Evolutionary conservation across 768 basidiomycete species (phyloP).

Genomic region (Hemileccinum rubropunctum): DNA sequence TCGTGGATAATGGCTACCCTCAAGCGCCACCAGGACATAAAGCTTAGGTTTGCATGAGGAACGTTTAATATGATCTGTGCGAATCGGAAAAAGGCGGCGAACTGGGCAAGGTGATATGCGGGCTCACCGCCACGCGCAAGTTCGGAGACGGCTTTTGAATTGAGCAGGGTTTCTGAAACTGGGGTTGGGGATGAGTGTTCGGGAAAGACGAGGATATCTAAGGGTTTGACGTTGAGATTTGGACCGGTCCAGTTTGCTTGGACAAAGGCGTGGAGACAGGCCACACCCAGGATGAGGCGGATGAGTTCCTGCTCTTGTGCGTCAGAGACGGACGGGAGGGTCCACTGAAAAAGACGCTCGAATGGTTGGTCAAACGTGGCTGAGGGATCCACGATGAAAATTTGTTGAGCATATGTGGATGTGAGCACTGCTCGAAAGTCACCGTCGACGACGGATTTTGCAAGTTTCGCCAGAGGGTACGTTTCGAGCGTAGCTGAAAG

Average conservation of each 20-base stretch:
- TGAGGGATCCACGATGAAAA: constrained; percentile 35
- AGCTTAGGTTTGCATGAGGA: constrained; percentile 47
- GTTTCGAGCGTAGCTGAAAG: constrained; percentile 22
- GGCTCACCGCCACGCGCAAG: constrained; percentile 90
- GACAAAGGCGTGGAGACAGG: constrained; percentile 85
- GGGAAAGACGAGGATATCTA: constrained; percentile 39
- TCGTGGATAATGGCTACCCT: constrained; percentile 71
- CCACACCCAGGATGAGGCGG: constrained; percentile 65
- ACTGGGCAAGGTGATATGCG: constrained; percentile 84
- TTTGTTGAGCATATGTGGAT: constrained; percentile 39
- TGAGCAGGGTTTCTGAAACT: constrained; percentile 49
- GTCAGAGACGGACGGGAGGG: constrained; percentile 27
- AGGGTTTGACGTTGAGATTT: constrained; percentile 57
- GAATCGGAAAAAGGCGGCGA: constrained; percentile 68
- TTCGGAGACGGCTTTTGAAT: constrained; percentile 66
- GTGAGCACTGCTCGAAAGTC: constrained; percentile 53
- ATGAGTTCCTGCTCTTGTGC: constrained; percentile 49
- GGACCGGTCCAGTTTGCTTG: constrained; percentile 98
- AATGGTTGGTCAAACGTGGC: constrained; percentile 40
- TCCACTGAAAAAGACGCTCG: constrained; percentile 33
- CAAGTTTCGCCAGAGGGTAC: constrained; percentile 35
- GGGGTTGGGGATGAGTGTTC: constrained; percentile 12
- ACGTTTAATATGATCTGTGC: constrained; percentile 66
- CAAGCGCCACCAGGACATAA: constrained; percentile 81
- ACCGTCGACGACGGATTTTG: constrained; percentile 57